Percentiles rank a stretch among this genome's conserved stretches.
Evolutionary conservation across 306 rosid genomes (phyloP).

Genomic region (Glycyrrhiza uralensis): DNA sequence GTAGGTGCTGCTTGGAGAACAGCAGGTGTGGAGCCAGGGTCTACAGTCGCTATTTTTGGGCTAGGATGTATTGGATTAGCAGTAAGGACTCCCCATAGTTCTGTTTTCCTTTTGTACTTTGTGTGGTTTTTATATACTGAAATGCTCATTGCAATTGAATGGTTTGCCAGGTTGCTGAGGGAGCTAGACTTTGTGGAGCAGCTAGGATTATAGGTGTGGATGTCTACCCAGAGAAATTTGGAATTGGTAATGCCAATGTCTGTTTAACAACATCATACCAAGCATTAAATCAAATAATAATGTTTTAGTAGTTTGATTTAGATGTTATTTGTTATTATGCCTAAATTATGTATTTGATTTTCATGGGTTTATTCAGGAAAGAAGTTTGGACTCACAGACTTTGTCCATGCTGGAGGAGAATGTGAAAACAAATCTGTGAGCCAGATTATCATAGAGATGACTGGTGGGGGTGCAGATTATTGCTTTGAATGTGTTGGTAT

Average conservation of each 20-base stretch:
- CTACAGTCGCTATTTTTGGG: slow-evolving; percentile 81
- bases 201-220: slow-evolving; percentile 78
- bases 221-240: slow-evolving; percentile 62
- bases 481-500: slow-evolving; percentile 87
- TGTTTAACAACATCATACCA: background rate
- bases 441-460: slow-evolving; percentile 65
- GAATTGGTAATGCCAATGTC: slow-evolving; percentile 44
- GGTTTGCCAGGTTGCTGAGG: slow-evolving; percentile 72
- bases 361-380: slow-evolving; percentile 45
- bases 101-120: background rate
- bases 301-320: background rate
- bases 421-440: slow-evolving; percentile 58
- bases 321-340: background rate
- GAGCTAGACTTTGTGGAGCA: slow-evolving; percentile 88
- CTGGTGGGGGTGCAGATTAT: slow-evolving; percentile 76
- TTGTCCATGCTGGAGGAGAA: slow-evolving; percentile 42
- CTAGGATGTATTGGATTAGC: slow-evolving; percentile 86
- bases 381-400: slow-evolving; percentile 74
- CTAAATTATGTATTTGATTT: background rate
- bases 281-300: background rate
- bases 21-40: slow-evolving; percentile 74
- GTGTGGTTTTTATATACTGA: background rate
- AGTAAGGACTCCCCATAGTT: slow-evolving; percentile 36
- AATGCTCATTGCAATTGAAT: slow-evolving; percentile 17
- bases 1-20: slow-evolving; percentile 93